phyloP scores from a whole-genome alignment of 805 yeast species.

The Torulaspora delbrueckii region DNA sequence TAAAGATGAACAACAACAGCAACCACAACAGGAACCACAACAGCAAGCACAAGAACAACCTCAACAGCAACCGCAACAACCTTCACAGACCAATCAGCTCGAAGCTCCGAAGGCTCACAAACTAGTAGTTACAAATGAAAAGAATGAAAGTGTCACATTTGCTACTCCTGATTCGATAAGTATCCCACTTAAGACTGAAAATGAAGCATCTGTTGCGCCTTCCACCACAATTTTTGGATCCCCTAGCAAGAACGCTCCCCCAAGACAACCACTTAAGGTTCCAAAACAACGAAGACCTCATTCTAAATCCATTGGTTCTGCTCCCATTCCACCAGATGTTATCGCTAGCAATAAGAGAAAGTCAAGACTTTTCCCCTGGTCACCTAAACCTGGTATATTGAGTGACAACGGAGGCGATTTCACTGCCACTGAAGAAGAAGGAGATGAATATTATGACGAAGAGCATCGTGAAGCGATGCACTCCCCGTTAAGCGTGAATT shows the following conservation, averaged over 20 bases:
- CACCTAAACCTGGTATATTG: slow-evolving; percentile 29
- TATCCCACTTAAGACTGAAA: slow-evolving; percentile 3
- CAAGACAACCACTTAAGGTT: slow-evolving; percentile 7
- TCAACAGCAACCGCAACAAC: neutral
- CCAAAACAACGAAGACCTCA: slow-evolving; percentile 29
- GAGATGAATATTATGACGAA: slow-evolving; percentile 25
- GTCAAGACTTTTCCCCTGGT: slow-evolving; percentile 30
- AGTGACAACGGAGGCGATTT: slow-evolving; percentile 32
- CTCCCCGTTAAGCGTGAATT: slow-evolving; percentile 18
- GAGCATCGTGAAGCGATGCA: slow-evolving; percentile 17
- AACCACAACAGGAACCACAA: neutral
- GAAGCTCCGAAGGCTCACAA: slow-evolving; percentile 10
- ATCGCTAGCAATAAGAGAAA: slow-evolving; percentile 28
- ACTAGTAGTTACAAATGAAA: slow-evolving; percentile 12
- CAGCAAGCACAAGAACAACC: neutral
- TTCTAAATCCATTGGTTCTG: slow-evolving; percentile 33
- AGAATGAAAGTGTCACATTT: slow-evolving; percentile 7
- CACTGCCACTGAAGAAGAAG: slow-evolving; percentile 32
- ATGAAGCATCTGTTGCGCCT: slow-evolving; percentile 1
- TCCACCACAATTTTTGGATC: slow-evolving; percentile 2
- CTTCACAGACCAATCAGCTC: neutral
- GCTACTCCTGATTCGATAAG: slow-evolving; percentile 7
- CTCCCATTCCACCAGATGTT: slow-evolving; percentile 32
- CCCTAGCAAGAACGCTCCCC: slow-evolving; percentile 2
- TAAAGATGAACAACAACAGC: slow-evolving; percentile 21